phyloP scores from a whole-genome alignment of 805 yeast species.

The Millerago galiae region DNA sequence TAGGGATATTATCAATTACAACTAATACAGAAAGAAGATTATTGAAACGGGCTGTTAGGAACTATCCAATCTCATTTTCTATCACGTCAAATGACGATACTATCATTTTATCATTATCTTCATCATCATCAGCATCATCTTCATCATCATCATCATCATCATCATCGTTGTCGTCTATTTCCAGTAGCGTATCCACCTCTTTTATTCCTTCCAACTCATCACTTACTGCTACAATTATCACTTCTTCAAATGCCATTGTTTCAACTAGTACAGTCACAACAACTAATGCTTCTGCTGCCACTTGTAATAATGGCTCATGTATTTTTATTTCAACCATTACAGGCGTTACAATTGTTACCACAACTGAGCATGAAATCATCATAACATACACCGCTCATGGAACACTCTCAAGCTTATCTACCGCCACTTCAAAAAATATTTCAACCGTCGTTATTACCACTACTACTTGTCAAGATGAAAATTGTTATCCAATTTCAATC shows the following conservation, averaged over 20 bases:
- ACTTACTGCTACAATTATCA: conserved; percentile 16
- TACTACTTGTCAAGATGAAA: too few relatives aligned
- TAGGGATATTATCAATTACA: not conserved
- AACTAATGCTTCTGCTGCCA: conserved; percentile 10
- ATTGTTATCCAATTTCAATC: not conserved
- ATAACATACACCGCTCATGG: conserved; percentile 3
- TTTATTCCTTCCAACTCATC: conserved; percentile 5
- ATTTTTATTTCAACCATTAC: conserved; percentile 20
- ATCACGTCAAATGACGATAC: not conserved
- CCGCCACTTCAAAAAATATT: too few relatives aligned
- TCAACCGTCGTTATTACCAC: too few relatives aligned
- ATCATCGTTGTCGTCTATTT: too few relatives aligned
- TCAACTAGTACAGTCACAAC: not conserved
- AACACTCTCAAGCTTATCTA: not conserved
- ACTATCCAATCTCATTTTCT: not conserved
- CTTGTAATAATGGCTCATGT: conserved; percentile 19
- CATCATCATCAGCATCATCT: not conserved
- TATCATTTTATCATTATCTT: not conserved
- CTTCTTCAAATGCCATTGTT: too few relatives aligned
- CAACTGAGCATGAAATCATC: conserved; percentile 1
- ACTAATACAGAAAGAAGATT: not conserved
- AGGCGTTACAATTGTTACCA: conserved; percentile 18
- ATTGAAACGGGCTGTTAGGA: not conserved
- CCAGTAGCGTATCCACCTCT: too few relatives aligned
- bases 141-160: not conserved